Base-by-base conservation (phyloP, 352 stramenopile genomes). In the Pythium apleroticum region DNA sequence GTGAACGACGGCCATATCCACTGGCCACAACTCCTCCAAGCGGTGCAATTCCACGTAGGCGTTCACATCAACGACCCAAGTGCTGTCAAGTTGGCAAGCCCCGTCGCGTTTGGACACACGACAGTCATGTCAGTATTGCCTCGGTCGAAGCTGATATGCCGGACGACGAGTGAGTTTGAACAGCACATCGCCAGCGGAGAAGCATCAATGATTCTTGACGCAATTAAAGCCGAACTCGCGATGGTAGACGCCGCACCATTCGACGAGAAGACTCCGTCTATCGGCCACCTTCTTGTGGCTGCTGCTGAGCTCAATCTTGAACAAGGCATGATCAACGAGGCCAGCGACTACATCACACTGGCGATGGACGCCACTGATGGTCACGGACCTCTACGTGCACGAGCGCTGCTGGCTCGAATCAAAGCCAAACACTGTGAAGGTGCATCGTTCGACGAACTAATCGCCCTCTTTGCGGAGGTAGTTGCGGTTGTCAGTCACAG, bases 1-100 rank as follows among this genome's bases (percentile, higher is more conserved):
- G 33, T n/a, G 5, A 43, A 28, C 46, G 52, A 82, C 11, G 74
- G 79, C 4, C 37, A 76, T 1, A 10, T 89, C 10, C 76, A 91
- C 37, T 66, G 74, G 24, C 81, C 79, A 1, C 83, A 89, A 59
- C 56, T 92, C 2, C 76, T 88, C 10, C 69, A 76, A 17, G 73
- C 75, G 0, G 55, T 90, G 2, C 73, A 86, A 60, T 64, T 63
- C 35, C 81, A 89, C 20, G 70, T 66, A 0, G 57, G 63, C 1
- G 37, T 78, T 19, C 30, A 19, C 1, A 74, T 85, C 24, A 45
- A 25, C 5, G 71, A 77, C 8, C 58, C n/a, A 1, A 14, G 12
- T 1, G 17, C 63, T 30, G 73, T 74, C 60, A 64, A 65, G 27
- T 79, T 77, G 52, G 24, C 8, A 10, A 39, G 27, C 17, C 15